These are phyloP conservation scores for Aristolochia californica DNA, from an alignment of 164 flowering plant genomes.

Conservation along the genomic window DNA sequence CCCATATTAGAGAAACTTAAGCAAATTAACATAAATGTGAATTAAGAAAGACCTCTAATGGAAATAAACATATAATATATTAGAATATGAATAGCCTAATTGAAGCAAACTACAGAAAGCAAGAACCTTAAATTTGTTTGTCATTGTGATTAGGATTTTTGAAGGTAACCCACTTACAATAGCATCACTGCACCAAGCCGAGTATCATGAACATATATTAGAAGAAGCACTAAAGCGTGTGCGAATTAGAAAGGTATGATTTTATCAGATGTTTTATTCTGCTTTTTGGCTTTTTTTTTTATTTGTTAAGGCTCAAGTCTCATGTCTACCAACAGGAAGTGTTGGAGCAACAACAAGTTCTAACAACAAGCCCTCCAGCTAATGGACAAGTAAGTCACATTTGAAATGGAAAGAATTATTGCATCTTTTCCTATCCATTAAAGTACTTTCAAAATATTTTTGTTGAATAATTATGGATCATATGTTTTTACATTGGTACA, in stretches of 20 bases:
- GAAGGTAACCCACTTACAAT: conserved; percentile 3
- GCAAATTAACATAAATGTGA: neutral
- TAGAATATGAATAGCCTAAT: neutral
- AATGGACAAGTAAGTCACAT: neutral
- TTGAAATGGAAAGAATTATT: neutral
- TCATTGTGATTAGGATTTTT: neutral
- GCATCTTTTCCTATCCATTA: too few species aligned
- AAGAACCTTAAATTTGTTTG: neutral
- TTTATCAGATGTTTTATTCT: neutral
- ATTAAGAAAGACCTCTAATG: too few species aligned
- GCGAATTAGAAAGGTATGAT: neutral
- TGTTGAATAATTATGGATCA: neutral
- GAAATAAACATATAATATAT: too few species aligned
- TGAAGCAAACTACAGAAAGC: neutral
- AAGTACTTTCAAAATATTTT: too few species aligned
- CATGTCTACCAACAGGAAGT: neutral
- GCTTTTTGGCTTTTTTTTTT: neutral
- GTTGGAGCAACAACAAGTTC: neutral
- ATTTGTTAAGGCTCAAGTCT: neutral
- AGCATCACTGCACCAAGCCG: neutral
- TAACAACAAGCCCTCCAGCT: neutral
- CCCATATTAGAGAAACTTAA: neutral
- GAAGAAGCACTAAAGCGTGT: conserved; percentile 4
- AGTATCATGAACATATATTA: conserved; percentile 2
- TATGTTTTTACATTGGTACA: neutral